phyloP scores from a whole-genome alignment of 768 basidiomycete genomes.

The Dentipellis sp. region DNA sequence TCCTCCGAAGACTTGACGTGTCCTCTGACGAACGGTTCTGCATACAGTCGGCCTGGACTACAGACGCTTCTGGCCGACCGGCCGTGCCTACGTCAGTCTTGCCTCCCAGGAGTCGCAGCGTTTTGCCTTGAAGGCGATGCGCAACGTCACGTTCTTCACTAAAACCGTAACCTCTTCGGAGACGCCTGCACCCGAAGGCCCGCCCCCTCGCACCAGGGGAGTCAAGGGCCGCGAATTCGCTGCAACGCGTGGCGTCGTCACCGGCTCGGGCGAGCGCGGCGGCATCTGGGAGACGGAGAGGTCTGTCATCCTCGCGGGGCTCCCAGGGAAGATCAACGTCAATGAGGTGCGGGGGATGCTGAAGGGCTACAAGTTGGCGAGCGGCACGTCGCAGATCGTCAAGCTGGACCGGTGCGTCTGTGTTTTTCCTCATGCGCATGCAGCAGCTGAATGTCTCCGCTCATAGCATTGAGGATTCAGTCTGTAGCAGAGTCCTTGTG shows the following conservation, averaged over 20 bases:
- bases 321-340: constrained; percentile 39
- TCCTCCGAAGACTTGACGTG: not conserved
- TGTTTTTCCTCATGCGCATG: not conserved
- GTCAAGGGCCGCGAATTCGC: constrained; percentile 30
- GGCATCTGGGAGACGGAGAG: constrained; percentile 35
- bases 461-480: constrained; percentile 8
- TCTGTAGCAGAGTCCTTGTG: constrained; percentile 46
- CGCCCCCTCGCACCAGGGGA: constrained; percentile 25
- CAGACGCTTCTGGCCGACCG: constrained; percentile 47
- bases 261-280: constrained; percentile 42
- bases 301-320: constrained; percentile 51
- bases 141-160: too few species aligned
- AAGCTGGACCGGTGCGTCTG: constrained; percentile 41
- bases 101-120: too few species aligned
- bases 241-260: constrained; percentile 25
- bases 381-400: constrained; percentile 35
- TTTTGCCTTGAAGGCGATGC: too few species aligned
- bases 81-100: constrained; percentile 40
- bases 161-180: too few species aligned
- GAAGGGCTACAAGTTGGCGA: constrained; percentile 34
- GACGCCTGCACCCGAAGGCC: constrained; percentile 12
- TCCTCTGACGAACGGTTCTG: not conserved
- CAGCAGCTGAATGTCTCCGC: constrained; percentile 7
- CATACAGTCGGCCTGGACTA: constrained; percentile 50
- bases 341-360: constrained; percentile 31